phyloP scores from a whole-genome alignment of 148 eudicot species.

The Hydrangea macrophylla region DNA sequence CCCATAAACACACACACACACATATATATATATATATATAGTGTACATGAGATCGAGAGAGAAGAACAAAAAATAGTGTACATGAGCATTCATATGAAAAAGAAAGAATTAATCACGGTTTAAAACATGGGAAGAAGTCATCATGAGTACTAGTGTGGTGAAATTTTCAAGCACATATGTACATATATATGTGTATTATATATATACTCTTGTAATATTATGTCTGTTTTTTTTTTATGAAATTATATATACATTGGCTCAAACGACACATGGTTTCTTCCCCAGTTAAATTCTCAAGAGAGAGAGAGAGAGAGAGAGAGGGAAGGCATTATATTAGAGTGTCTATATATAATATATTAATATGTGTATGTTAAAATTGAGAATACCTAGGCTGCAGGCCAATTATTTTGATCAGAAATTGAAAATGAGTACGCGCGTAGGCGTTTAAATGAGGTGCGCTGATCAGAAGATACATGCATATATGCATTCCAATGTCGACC shows the following conservation, averaged over 20 bases:
- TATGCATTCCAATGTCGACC: conserved; percentile 16
- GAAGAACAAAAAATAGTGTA: too few species aligned
- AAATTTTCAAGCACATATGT: neutral
- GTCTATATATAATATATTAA: neutral
- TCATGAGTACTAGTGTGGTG: neutral
- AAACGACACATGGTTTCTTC: neutral
- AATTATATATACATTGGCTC: too few species aligned
- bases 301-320: conserved; percentile 2
- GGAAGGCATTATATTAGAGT: neutral
- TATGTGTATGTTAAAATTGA: neutral
- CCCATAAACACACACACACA: too few species aligned
- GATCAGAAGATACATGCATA: neutral
- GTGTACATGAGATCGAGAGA: too few species aligned
- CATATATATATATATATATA: too few species aligned
- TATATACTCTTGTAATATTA: too few species aligned
- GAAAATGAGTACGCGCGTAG: neutral
- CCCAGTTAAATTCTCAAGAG: neutral
- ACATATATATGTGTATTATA: too few species aligned
- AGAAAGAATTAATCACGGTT: neutral
- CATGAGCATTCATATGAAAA: too few species aligned
- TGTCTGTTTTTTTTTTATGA: too few species aligned
- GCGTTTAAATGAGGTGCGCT: neutral
- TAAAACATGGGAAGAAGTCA: neutral
- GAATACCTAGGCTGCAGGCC: neutral
- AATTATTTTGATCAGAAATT: neutral